Conservation (phyloP, 306 rosid genomes). For the Clitoria ternatea region DNA sequence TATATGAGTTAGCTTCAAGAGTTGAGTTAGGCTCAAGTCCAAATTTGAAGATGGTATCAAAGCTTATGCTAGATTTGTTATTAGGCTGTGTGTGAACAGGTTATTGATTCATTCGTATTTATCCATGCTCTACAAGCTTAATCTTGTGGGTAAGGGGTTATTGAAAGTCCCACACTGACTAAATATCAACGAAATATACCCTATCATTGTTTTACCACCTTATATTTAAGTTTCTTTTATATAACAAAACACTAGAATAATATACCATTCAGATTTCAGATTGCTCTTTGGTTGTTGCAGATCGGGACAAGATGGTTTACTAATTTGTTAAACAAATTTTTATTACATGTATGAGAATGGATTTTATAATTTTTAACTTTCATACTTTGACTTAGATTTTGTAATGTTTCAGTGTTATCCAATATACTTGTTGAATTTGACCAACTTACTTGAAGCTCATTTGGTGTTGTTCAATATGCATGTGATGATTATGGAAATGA, state of each 20-base stretch:
- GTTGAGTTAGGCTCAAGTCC: too few relatives aligned
- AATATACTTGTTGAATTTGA: not conserved
- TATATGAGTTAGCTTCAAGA: too few relatives aligned
- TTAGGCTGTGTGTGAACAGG: too few relatives aligned
- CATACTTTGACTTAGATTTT: not conserved
- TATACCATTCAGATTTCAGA: not conserved
- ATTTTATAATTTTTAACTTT: not conserved
- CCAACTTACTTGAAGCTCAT: not conserved
- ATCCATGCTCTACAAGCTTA: too few relatives aligned
- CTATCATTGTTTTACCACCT: too few relatives aligned
- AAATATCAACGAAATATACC: too few relatives aligned
- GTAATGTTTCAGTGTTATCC: not conserved
- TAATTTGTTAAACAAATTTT: not conserved
- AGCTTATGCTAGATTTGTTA: too few relatives aligned
- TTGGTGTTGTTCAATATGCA: not conserved
- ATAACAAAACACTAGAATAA: not conserved
- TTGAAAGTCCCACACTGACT: too few relatives aligned
- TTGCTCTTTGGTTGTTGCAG: not conserved
- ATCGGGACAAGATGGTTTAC: not conserved
- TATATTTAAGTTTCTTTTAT: too few relatives aligned
- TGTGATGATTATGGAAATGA: not conserved
- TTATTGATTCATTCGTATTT: too few relatives aligned
- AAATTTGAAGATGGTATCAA: too few relatives aligned
- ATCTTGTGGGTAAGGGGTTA: too few relatives aligned
- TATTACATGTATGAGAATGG: not conserved